Conservation (phyloP, 495 filamentous ascomycete species). For the Trichoderma parareesei region DNA sequence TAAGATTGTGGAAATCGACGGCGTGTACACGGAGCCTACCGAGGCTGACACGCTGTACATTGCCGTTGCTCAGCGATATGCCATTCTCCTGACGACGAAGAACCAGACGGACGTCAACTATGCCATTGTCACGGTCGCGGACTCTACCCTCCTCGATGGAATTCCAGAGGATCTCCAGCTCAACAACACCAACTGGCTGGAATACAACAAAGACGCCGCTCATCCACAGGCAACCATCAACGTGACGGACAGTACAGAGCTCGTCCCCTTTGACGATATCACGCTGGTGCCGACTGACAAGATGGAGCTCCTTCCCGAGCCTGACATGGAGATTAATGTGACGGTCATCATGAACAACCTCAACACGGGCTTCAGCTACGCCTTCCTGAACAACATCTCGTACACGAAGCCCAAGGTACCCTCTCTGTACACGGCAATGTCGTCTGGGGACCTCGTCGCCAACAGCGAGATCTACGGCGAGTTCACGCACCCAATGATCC, state of each 20-base stretch:
- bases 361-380: slow-evolving; percentile 56
- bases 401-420: slow-evolving; percentile 61
- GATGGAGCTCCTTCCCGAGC: slow-evolving; percentile 36
- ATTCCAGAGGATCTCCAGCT: slow-evolving; percentile 45
- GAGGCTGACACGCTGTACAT: slow-evolving; percentile 46
- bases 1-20: slow-evolving; percentile 46
- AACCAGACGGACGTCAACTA: slow-evolving; percentile 50
- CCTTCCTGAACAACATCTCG: slow-evolving; percentile 52
- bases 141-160: slow-evolving; percentile 50
- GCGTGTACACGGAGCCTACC: slow-evolving; percentile 37
- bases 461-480: slow-evolving; percentile 55
- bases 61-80: slow-evolving; percentile 51
- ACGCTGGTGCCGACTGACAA: slow-evolving; percentile 52
- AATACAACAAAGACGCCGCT: slow-evolving; percentile 38
- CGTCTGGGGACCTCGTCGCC: slow-evolving; percentile 44
- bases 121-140: slow-evolving; percentile 45
- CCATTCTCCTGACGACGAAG: slow-evolving; percentile 50
- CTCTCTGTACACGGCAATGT: slow-evolving; percentile 52
- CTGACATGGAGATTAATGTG: slow-evolving; percentile 45
- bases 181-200: slow-evolving; percentile 57
- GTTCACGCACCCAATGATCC: slow-evolving; percentile 39
- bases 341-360: slow-evolving; percentile 54
- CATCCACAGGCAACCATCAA: slow-evolving; percentile 23
- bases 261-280: slow-evolving; percentile 59
- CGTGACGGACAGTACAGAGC: slow-evolving; percentile 28